These are phyloP conservation scores for Chrysoporthe austroafricana DNA, from an alignment of 2,329 filamentous ascomycete species.

Conservation along the genomic window DNA sequence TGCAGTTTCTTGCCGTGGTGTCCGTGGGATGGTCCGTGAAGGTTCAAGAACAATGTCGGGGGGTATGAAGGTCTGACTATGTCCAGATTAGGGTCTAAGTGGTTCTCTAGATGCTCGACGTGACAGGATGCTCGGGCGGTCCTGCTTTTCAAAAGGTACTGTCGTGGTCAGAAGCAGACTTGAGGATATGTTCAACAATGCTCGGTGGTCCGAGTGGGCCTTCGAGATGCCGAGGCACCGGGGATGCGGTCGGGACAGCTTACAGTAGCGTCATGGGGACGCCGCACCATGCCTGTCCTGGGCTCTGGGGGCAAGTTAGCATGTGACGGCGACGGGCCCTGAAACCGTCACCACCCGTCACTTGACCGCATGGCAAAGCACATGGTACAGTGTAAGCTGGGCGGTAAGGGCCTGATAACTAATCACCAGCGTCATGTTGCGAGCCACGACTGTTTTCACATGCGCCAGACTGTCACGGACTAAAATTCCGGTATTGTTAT, in stretches of 20 bases:
- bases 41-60: background rate
- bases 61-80: background rate
- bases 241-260: slow-evolving; percentile 4
- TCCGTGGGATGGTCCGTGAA: background rate
- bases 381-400: no score
- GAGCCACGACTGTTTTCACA: no score
- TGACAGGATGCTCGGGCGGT: background rate
- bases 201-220: slow-evolving; percentile 1
- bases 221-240: slow-evolving; percentile 12
- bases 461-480: no score
- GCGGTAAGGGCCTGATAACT: no score
- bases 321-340: no score
- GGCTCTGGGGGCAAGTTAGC: no score
- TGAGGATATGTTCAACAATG: background rate
- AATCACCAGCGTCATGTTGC: no score
- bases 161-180: background rate
- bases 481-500: background rate
- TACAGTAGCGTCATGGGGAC: background rate
- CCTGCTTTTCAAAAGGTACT: background rate
- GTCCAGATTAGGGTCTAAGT: background rate
- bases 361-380: no score
- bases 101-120: background rate
- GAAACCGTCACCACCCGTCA: no score
- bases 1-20: slow-evolving; percentile 2
- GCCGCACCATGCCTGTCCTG: background rate